These are phyloP conservation scores for Cryptococcus floricola DNA, from an alignment of 1,284 basidiomycete species.

Conservation along the genomic window DNA sequence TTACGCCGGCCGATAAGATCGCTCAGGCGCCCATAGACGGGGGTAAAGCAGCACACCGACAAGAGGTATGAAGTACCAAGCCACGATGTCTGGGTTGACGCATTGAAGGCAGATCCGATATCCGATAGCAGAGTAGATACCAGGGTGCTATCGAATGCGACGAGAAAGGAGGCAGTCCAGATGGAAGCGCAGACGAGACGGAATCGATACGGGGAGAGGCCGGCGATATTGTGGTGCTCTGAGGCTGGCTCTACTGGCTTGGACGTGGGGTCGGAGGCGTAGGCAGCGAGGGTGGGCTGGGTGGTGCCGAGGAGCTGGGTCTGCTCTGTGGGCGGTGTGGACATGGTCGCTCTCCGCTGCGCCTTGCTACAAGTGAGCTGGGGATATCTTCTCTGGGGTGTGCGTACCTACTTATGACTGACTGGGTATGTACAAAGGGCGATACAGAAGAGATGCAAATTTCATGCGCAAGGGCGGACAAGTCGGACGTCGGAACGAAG, in stretches of 20 bases:
- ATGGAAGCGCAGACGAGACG: slow-evolving; percentile 33
- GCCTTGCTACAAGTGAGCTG: too few relatives aligned
- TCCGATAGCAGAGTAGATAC: slow-evolving; percentile 58
- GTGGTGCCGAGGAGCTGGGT: slow-evolving; percentile 2
- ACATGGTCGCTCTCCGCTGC: neutral
- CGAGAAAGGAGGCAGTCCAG: slow-evolving; percentile 56
- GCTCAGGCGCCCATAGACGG: slow-evolving; percentile 77
- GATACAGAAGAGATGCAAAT: neutral
- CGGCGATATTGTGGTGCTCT: slow-evolving; percentile 39
- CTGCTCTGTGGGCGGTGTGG: slow-evolving; percentile 4
- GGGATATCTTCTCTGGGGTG: neutral
- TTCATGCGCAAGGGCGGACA: neutral
- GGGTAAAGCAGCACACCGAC: slow-evolving; percentile 80
- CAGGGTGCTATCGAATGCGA: slow-evolving; percentile 68
- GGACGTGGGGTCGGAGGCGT: neutral
- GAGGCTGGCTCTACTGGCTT: neutral
- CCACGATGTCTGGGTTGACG: slow-evolving; percentile 64
- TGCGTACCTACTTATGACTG: too few relatives aligned
- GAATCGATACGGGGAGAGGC: slow-evolving; percentile 30
- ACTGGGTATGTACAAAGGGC: neutral
- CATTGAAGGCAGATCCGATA: slow-evolving; percentile 37
- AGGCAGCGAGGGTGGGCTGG: neutral
- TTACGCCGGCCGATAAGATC: slow-evolving; percentile 82
- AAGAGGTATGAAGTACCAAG: slow-evolving; percentile 59
- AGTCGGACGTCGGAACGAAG: too few relatives aligned